phyloP scores from a whole-genome alignment of 768 basidiomycete species.

The Jaapia argillacea region DNA sequence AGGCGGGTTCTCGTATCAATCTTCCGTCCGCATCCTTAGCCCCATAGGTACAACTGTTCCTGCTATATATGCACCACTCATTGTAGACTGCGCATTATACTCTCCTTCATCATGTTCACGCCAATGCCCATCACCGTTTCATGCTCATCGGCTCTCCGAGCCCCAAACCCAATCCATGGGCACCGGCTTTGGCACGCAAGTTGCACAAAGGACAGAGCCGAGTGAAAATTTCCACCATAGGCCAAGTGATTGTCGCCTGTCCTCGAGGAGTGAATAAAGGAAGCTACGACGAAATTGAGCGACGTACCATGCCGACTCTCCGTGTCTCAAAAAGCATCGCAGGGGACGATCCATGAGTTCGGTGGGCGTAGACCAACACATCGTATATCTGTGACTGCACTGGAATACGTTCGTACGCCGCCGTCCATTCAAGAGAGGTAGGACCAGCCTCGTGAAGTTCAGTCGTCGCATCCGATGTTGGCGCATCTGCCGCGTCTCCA shows the following conservation, averaged over 20 bases:
- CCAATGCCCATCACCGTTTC: too few species aligned
- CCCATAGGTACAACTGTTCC: too few species aligned
- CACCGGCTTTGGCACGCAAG: slow-evolving; percentile 25
- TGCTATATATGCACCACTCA: too few species aligned
- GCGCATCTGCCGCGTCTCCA: slow-evolving; percentile 6
- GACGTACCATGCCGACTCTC: slow-evolving; percentile 50
- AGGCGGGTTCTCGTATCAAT: too few species aligned
- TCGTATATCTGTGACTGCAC: slow-evolving; percentile 63
- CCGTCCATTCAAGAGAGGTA: slow-evolving; percentile 21
- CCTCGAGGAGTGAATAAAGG: not conserved
- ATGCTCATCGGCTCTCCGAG: too few species aligned
- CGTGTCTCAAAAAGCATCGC: slow-evolving; percentile 47
- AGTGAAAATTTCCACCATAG: slow-evolving; percentile 61
- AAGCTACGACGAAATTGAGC: not conserved
- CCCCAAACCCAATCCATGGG: too few species aligned
- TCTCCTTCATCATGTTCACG: too few species aligned
- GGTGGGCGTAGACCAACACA: slow-evolving; percentile 55
- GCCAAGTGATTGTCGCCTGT: slow-evolving; percentile 63
- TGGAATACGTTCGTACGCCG: slow-evolving; percentile 50
- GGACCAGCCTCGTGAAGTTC: slow-evolving; percentile 12
- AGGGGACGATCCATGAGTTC: slow-evolving; percentile 41
- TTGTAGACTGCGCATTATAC: too few species aligned
- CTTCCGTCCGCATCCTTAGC: too few species aligned
- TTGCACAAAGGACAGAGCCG: slow-evolving; percentile 49
- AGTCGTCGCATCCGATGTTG: not conserved